Conservation (phyloP, 139 green algal genomes). For the Haematococcus lacustris region DNA sequence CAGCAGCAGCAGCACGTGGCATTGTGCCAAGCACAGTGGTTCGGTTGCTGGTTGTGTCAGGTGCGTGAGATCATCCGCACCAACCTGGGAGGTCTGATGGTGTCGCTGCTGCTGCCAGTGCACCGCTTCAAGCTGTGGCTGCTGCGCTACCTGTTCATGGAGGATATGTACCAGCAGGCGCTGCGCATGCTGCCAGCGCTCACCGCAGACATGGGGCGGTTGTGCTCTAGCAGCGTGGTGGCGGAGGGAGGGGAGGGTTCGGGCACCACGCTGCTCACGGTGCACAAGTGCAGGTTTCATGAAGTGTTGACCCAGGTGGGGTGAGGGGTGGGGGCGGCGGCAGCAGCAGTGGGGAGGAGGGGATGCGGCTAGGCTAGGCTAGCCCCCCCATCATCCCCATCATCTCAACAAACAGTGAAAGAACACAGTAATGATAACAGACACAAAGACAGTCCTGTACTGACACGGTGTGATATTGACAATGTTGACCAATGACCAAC, state of each 20-base stretch:
- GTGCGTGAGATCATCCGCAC: constrained; percentile 30
- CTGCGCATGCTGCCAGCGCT: constrained; percentile 10
- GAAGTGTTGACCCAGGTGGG: constrained; percentile 18
- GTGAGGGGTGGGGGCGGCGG: too few relatives aligned
- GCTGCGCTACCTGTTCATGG: constrained; percentile 6
- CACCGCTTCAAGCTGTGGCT: constrained; percentile 30
- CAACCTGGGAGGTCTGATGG: constrained; percentile 31
- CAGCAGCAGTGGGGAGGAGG: too few relatives aligned
- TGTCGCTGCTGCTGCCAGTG: constrained; percentile 21
- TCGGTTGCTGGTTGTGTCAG: too few relatives aligned
- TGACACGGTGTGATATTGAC: too few relatives aligned
- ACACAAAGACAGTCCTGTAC: too few relatives aligned
- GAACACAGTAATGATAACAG: too few relatives aligned
- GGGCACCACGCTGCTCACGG: not conserved
- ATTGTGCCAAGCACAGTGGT: too few relatives aligned
- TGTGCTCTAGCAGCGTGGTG: not conserved
- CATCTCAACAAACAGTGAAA: too few relatives aligned
- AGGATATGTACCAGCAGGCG: constrained; percentile 15
- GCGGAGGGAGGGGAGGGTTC: not conserved
- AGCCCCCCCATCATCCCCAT: too few relatives aligned
- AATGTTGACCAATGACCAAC: too few relatives aligned
- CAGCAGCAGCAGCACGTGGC: too few relatives aligned
- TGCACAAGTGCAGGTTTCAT: constrained; percentile 19
- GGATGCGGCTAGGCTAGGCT: too few relatives aligned
- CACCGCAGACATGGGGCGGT: constrained; percentile 16